Conservation (phyloP, 768 basidiomycete genomes). For the Mycena amicta region DNA sequence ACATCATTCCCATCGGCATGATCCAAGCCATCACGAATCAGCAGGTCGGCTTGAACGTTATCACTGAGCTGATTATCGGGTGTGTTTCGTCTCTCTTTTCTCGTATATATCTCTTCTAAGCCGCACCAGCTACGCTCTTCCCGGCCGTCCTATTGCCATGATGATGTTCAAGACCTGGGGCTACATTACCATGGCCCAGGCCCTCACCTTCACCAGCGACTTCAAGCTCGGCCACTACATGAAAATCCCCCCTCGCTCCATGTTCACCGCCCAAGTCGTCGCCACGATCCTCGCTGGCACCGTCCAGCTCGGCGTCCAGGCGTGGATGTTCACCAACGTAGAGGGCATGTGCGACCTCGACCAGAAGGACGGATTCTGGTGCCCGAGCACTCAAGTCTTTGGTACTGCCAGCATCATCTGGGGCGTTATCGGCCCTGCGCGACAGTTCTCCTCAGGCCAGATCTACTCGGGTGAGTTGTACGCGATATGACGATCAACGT, state of each 20-base stretch:
- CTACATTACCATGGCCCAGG: conserved; percentile 40
- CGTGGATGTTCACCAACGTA: conserved; percentile 78
- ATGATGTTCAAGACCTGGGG: conserved; percentile 72
- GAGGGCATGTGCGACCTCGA: conserved; percentile 54
- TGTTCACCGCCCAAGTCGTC: conserved; percentile 73
- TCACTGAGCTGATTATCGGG: conserved; percentile 65
- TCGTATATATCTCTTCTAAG: not conserved
- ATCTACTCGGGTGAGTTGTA: not conserved
- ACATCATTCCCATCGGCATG: conserved; percentile 56
- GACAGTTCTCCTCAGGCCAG: conserved; percentile 43
- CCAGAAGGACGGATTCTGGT: conserved; percentile 68
- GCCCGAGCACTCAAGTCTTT: conserved; percentile 71
- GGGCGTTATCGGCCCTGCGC: conserved; percentile 79
- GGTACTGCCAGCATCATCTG: conserved; percentile 80
- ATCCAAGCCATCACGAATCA: conserved; percentile 62
- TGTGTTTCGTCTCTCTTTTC: not conserved
- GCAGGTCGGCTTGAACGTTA: conserved; percentile 52
- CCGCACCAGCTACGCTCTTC: conserved; percentile 19
- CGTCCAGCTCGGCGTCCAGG: conserved; percentile 73
- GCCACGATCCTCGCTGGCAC: conserved; percentile 72
- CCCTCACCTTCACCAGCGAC: conserved; percentile 37
- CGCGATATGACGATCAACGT: not conserved
- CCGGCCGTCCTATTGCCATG: conserved; percentile 63
- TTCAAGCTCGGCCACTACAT: conserved; percentile 82
- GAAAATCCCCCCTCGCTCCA: conserved; percentile 72